Percentiles rank a stretch among this genome's conserved stretches.
Evolutionary conservation across 192 early-diverging fungal species (phyloP).

Genomic region (Coemansia biformis): DNA sequence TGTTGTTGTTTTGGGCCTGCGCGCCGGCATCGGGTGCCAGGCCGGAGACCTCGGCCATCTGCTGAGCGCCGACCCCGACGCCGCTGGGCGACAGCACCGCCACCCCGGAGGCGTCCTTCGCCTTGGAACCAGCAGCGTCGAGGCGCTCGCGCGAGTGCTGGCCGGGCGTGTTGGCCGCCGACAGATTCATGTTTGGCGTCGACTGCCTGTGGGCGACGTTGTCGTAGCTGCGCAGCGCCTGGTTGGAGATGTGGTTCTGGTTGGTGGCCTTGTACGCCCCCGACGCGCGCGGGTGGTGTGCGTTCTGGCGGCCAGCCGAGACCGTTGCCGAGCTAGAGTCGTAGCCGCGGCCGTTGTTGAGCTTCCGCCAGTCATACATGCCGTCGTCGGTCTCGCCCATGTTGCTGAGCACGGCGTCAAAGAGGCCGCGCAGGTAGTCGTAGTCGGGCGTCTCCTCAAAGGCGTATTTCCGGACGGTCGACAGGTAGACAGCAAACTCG

Average conservation of each 20-base stretch:
- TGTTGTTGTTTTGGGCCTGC: constrained; percentile 9
- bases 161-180: constrained; percentile 36
- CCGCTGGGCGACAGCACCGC: constrained; percentile 8
- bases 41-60: constrained; percentile 13
- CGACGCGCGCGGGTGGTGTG: constrained; percentile 23
- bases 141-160: constrained; percentile 38
- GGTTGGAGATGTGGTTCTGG: constrained; percentile 45
- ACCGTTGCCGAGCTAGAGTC: constrained; percentile 34
- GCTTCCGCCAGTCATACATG: constrained; percentile 88
- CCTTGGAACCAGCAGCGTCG: constrained; percentile 6
- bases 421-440: constrained; percentile 80
- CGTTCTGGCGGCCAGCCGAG: constrained; percentile 24
- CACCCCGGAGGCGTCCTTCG: constrained; percentile 11
- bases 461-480: constrained; percentile 83
- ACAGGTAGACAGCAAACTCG: constrained; percentile 87
- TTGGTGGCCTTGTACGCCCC: constrained; percentile 41
- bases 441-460: constrained; percentile 99
- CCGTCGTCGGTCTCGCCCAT: constrained; percentile 79
- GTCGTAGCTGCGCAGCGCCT: constrained; percentile 45
- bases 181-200: constrained; percentile 34
- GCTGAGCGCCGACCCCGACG: constrained; percentile 12
- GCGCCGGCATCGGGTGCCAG: constrained; percentile 18
- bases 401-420: constrained; percentile 69
- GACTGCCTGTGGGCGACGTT: constrained; percentile 34
- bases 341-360: constrained; percentile 47